Evolutionary conservation across 768 basidiomycete genomes (phyloP).

Genomic region (Leucocoprinus leucothites): DNA sequence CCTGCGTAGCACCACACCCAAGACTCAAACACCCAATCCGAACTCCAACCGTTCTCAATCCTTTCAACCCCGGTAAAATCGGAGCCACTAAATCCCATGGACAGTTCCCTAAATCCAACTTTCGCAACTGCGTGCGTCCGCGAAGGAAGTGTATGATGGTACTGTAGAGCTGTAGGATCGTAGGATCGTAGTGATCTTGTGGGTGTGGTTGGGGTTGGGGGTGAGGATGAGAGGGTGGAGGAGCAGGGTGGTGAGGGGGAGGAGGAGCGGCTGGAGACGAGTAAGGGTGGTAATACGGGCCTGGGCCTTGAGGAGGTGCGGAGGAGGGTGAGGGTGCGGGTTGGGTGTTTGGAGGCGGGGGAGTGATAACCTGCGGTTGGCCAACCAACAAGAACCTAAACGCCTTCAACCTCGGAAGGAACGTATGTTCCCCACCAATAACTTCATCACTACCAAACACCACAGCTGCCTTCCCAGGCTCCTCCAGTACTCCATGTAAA

Average conservation of each 20-base stretch:
- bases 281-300: neutral
- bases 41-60: conserved; percentile 56
- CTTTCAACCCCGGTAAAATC: conserved; percentile 48
- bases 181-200: conserved; percentile 11
- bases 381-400: conserved; percentile 66
- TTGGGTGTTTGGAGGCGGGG: conserved; percentile 35
- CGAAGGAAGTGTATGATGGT: conserved; percentile 54
- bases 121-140: conserved; percentile 42
- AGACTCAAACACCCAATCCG: conserved; percentile 34
- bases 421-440: conserved; percentile 53
- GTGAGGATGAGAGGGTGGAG: neutral
- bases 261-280: no score
- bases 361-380: conserved; percentile 24
- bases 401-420: conserved; percentile 58
- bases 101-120: conserved; percentile 62
- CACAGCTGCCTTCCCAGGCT: conserved; percentile 52
- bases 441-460: conserved; percentile 63
- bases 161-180: conserved; percentile 37
- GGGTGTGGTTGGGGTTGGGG: neutral
- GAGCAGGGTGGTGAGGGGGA: neutral
- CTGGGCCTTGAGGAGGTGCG: neutral
- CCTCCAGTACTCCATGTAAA: conserved; percentile 63
- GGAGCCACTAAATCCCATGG: conserved; percentile 58
- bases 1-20: neutral
- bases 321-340: conserved; percentile 25